Evolutionary conservation across 2,329 filamentous ascomycete species (phyloP).

Genomic region (Trichoderma koningii): DNA sequence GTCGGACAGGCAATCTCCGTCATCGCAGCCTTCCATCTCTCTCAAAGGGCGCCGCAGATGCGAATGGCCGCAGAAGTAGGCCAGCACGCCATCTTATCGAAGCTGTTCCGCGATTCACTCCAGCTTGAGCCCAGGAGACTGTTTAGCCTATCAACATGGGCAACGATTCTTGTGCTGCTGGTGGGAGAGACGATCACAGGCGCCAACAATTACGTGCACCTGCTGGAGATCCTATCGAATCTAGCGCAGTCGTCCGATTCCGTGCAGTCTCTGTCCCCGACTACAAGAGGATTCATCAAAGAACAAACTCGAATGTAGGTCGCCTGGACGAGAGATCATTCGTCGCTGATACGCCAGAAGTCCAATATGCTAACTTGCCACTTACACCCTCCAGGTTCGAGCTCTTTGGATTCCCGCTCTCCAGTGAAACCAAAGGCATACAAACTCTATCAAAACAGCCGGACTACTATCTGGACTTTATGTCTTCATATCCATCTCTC

Average conservation of each 20-base stretch:
- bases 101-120: slow-evolving; percentile 18
- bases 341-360: neutral
- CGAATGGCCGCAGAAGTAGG: slow-evolving; percentile 20
- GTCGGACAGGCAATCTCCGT: slow-evolving; percentile 22
- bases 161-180: slow-evolving; percentile 5
- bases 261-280: neutral
- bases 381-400: slow-evolving; percentile 7
- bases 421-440: slow-evolving; percentile 19
- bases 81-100: slow-evolving; percentile 22
- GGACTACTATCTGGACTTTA: slow-evolving; percentile 18
- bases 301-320: slow-evolving; percentile 20
- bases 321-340: neutral
- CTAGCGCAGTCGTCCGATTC: slow-evolving; percentile 11
- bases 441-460: slow-evolving; percentile 12
- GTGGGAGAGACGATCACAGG: slow-evolving; percentile 20
- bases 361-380: neutral
- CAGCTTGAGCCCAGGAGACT: slow-evolving; percentile 12
- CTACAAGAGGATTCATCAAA: slow-evolving; percentile 14
- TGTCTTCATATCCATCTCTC: slow-evolving; percentile 17
- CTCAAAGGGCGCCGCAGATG: slow-evolving; percentile 19
- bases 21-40: slow-evolving; percentile 17
- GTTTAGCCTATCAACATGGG: slow-evolving; percentile 22
- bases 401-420: slow-evolving; percentile 15
- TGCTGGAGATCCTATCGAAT: slow-evolving; percentile 16
- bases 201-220: slow-evolving; percentile 18